Base-by-base conservation (phyloP, 2,329 filamentous ascomycete species). In the Fusarium metavorans region DNA sequence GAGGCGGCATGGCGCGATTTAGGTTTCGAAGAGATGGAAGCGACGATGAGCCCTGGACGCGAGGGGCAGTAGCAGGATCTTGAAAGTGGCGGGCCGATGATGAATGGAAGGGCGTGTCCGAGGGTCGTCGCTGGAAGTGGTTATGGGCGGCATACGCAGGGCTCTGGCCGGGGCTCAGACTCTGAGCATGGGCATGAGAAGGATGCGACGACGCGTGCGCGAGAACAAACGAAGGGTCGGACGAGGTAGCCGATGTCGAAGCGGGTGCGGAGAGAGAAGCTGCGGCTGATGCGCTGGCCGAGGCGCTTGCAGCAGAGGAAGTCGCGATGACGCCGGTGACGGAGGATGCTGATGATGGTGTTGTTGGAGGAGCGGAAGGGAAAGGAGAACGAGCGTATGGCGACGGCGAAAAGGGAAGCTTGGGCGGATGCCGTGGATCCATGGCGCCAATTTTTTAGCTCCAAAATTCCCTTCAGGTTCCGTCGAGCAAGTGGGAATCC, bases 1-100 rank as follows among this genome's bases (percentile, higher is more conserved):
- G 84, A 41, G 86, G 87, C 64, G 86, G 85, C 85, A 88, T 88
- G 45, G 81, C 80, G 75, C 84, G 85, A 78, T 81, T 83, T 64
- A 80, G 67, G 67, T 80, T 74, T 71, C 78, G 79, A 11, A 81
- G 80, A 25, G 85, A 81, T 25, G 84, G 80, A 65, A 87, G 80
- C 48, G 86, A 86, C 10, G 86, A 85, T n/a, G 85, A 76, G 79
- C 83, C 86, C 64, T 83, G 85, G 66, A 85, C 83, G 70, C 85
- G 85, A 64, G 83, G 81, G 79, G 84, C 84, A 62, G 80, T 79
- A 43, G 81, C 80, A 43, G 81, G 74, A 37, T 82, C 78, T 74
- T 82, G 81, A 71, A 75, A 75, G 23, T 78, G 68, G 50, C 74
- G 77, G 73, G 82, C 78, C 20, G 74, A 74, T 57, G 82, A 78